Conservation (phyloP, 2,329 filamentous ascomycete species). For the Aspergillus glaucus region DNA sequence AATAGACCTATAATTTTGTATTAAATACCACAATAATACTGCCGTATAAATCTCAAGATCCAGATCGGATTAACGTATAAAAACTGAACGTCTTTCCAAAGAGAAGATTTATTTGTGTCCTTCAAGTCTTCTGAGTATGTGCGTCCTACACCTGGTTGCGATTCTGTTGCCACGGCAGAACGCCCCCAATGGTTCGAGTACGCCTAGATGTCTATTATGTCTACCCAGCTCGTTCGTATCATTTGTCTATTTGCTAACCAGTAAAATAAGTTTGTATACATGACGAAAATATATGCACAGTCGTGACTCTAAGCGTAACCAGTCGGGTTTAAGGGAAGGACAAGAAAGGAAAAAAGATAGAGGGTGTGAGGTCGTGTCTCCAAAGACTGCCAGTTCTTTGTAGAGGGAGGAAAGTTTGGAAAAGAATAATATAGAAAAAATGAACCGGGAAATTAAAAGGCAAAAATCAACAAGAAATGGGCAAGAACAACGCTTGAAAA, state of each 20-base stretch:
- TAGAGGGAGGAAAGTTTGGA: constrained; percentile 17
- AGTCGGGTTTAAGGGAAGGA: constrained; percentile 6
- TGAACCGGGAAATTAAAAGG: constrained; percentile 15
- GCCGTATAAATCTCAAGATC: too few relatives aligned
- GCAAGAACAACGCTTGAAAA: neutral
- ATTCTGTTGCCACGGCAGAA: too few relatives aligned
- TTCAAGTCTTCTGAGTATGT: too few relatives aligned
- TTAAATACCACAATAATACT: neutral
- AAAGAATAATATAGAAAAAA: constrained; percentile 10
- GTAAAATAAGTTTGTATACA: constrained; percentile 12
- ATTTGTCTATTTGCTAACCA: neutral
- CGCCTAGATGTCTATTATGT: too few relatives aligned
- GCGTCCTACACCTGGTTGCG: too few relatives aligned
- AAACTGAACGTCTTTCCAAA: too few relatives aligned
- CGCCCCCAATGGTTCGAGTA: too few relatives aligned
- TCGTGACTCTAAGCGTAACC: constrained; percentile 16
- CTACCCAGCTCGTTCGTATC: neutral
- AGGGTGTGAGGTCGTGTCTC: constrained; percentile 23
- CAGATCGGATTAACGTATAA: too few relatives aligned
- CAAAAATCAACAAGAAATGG: constrained; percentile 11
- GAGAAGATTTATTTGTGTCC: too few relatives aligned
- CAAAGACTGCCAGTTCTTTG: constrained; percentile 33
- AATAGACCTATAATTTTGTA: neutral
- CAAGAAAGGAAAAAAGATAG: too few relatives aligned
- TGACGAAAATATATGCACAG: constrained; percentile 13